Conservation (phyloP, 129 eudicot genomes). For the Pseudognaphalium luteoalbum region DNA sequence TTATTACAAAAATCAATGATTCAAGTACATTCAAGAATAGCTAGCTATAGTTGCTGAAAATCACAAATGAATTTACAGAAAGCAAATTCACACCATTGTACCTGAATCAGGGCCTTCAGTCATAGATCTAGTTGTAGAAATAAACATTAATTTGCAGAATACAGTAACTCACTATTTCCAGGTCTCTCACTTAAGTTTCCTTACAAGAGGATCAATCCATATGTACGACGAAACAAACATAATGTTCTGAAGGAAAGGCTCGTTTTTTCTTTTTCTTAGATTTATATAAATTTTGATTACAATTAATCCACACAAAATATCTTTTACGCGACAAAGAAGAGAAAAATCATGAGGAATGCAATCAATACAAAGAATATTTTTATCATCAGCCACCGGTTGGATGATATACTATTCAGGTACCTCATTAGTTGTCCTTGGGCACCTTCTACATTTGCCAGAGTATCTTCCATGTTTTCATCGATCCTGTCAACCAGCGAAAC, state of each 20-base stretch:
- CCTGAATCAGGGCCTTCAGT: not conserved
- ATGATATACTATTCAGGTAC: constrained; percentile 86
- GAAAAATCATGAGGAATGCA: constrained; percentile 76
- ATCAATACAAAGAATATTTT: constrained; percentile 85
- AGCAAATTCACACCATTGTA: not conserved
- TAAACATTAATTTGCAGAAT: not conserved
- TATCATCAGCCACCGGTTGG: constrained; percentile 90
- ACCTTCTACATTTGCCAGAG: constrained; percentile 79
- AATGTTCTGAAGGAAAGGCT: constrained; percentile 8
- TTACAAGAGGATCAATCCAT: not conserved
- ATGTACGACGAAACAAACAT: constrained; percentile 20
- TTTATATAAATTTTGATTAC: constrained; percentile 17
- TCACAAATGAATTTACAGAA: not conserved
- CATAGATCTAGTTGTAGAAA: not conserved
- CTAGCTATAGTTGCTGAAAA: not conserved
- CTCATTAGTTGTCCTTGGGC: constrained; percentile 81
- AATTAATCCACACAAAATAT: not conserved
- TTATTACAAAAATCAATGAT: not conserved
- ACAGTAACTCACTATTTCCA: not conserved
- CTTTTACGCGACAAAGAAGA: constrained; percentile 71
- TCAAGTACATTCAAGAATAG: constrained; percentile 5
- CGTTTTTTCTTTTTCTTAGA: not conserved
- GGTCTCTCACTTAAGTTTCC: constrained; percentile 6
- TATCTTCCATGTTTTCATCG: constrained; percentile 89
- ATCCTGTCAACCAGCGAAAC: constrained; percentile 46